Evolutionary conservation across 345 rosid species (phyloP).

Genomic region (Carallia brachiata): DNA sequence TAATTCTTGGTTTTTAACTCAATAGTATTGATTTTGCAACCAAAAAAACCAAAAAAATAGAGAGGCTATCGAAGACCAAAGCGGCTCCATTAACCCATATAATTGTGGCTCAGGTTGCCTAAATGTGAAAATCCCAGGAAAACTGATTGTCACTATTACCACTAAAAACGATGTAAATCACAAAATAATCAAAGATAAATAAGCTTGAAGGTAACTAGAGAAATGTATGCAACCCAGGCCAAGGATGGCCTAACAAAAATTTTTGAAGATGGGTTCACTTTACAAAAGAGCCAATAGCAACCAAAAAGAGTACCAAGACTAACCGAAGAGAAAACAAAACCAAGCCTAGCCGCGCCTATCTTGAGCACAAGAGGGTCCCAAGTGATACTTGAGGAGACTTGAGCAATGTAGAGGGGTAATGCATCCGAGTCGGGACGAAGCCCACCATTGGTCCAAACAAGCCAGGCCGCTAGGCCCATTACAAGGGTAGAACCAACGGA

Average conservation of each 20-base stretch:
- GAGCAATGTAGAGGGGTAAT: constrained; percentile 35
- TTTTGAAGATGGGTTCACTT: constrained; percentile 21
- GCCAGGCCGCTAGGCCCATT: constrained; percentile 40
- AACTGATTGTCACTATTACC: too few relatives aligned
- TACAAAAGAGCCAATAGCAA: constrained; percentile 20
- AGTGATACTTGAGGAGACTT: constrained; percentile 22
- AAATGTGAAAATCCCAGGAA: too few relatives aligned
- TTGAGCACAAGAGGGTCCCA: constrained; percentile 46
- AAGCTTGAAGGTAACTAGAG: constrained; percentile 25
- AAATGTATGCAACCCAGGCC: constrained; percentile 34
- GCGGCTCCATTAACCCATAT: too few relatives aligned
- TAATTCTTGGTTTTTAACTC: too few relatives aligned
- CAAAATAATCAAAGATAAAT: not conserved
- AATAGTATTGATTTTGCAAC: too few relatives aligned
- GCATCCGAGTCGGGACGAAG: constrained; percentile 15
- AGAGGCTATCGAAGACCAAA: too few relatives aligned
- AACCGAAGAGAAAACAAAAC: constrained; percentile 17
- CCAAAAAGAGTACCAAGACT: constrained; percentile 32
- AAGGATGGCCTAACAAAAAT: constrained; percentile 35
- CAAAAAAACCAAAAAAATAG: too few relatives aligned
- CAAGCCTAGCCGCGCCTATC: constrained; percentile 29
- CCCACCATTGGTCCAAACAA: constrained; percentile 38
- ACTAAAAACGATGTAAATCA: too few relatives aligned
- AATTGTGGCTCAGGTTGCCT: too few relatives aligned
- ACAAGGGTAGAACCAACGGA: constrained; percentile 27